phyloP scores from a whole-genome alignment of 192 early-diverging fungal species.

The Coemansia sp. region DNA sequence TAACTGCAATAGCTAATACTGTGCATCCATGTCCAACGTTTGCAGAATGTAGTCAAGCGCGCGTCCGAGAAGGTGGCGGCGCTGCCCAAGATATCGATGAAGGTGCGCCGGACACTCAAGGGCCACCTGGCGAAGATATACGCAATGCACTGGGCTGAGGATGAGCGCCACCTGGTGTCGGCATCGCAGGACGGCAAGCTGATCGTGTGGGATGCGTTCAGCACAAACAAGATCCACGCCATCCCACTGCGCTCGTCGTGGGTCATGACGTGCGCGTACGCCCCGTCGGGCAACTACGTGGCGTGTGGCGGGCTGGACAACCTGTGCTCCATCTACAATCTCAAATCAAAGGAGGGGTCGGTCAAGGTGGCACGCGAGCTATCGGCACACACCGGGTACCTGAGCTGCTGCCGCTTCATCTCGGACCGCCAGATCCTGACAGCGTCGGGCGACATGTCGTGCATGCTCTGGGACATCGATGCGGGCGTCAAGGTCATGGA shows the following conservation, averaged over 20 bases:
- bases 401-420: constrained; percentile 97
- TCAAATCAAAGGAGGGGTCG: constrained; percentile 91
- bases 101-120: constrained; percentile 94
- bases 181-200: constrained; percentile 99
- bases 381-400: constrained; percentile 95
- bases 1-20: no score
- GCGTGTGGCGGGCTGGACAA: constrained; percentile 99
- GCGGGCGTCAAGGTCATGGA: constrained; percentile 96
- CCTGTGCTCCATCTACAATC: constrained; percentile 98
- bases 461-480: constrained; percentile 99
- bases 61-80: constrained; percentile 87
- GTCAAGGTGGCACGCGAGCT: constrained; percentile 95
- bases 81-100: constrained; percentile 90
- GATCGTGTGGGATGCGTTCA: constrained; percentile 99
- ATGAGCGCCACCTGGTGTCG: constrained; percentile 95
- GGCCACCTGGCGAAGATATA: constrained; percentile 99
- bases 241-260: constrained; percentile 98
- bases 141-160: constrained; percentile 98
- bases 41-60: constrained; percentile 67
- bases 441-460: constrained; percentile 96
- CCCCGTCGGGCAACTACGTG: constrained; percentile 97
- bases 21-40: background rate
- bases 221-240: constrained; percentile 99
- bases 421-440: constrained; percentile 96
- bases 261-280: constrained; percentile 99